Conservation (phyloP, 768 basidiomycete genomes). For the Lenzites betulinus region DNA sequence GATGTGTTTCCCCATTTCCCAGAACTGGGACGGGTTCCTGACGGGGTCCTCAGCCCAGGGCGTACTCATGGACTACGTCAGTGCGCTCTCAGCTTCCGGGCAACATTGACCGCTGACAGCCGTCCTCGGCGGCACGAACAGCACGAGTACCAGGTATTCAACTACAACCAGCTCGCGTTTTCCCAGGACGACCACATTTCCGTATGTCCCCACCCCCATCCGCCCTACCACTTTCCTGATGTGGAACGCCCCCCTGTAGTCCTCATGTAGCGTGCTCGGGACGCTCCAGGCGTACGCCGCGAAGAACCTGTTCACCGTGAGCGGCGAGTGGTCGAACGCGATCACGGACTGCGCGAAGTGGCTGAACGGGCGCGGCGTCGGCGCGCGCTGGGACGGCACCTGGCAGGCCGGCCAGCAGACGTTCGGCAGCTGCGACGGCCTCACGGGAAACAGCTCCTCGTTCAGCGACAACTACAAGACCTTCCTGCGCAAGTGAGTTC, state of each 20-base stretch:
- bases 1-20: conserved; percentile 1
- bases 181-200: conserved; percentile 58
- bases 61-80: conserved; percentile 67
- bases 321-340: conserved; percentile 81
- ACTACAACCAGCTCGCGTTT: conserved; percentile 52
- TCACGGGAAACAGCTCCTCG: conserved; percentile 57
- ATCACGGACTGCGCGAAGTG: conserved; percentile 75
- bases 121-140: conserved; percentile 24
- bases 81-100: conserved; percentile 14
- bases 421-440: conserved; percentile 63
- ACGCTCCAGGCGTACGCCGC: conserved; percentile 48
- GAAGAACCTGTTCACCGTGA: conserved; percentile 68
- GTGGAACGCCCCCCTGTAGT: conserved; percentile 34
- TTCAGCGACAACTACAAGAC: conserved; percentile 67
- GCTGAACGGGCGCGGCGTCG: conserved; percentile 77
- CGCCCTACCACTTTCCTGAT: neutral
- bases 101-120: neutral
- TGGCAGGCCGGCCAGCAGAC: conserved; percentile 44
- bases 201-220: conserved; percentile 34
- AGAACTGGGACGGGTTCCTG: conserved; percentile 65
- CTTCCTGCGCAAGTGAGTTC: conserved; percentile 58
- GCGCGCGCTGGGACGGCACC: conserved; percentile 69
- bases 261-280: conserved; percentile 54
- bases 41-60: conserved; percentile 52
- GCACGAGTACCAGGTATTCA: conserved; percentile 80